Evolutionary conservation across 2,329 filamentous ascomycete species (phyloP), one percentile per base, ranked within the genome.

Genomic region (Fusarium paranaense): DNA sequence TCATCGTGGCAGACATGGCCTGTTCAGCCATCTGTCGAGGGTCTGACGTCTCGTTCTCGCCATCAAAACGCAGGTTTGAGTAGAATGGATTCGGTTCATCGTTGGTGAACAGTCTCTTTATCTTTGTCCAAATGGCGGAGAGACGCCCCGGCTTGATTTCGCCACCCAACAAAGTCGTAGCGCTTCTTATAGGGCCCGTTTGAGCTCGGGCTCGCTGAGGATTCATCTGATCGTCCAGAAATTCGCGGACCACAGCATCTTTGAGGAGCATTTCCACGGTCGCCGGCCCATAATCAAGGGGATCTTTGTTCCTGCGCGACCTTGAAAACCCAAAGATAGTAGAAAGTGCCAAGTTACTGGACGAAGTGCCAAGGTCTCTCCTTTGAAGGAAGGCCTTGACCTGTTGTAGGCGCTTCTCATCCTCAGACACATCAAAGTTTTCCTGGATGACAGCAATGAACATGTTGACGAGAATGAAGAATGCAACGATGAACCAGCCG

Each of bases 371-470:
- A 35, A 98, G 86, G 78, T 98, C 95, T 81, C 96, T 97, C 76
- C 95, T 92, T 80, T 97, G 94, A 52, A 99, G 86, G 78, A 98
- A 99, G 2, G 96, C 94, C 79, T 95, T 96, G 70, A 99, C 95
- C 83, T 99, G 97, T 81, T 98, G 95, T 71, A 98, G 85, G 22
- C 97, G 95, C 84, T 99, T 99, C 82, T 98, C 95, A 80, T 99
- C 97, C 81, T 99, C 97, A 5, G 95, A 97, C 30, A 99, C 95
- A 83, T 99, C 97, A 81, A 99, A 99, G 80, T 98, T 99, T 81
- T 99, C 97, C 82, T 99, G 97, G 75, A 99, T 99, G 85, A 99
- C 97, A 87, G 97, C 97, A 94, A 99, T 98, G 87, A 99, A 99
- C 97, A 99, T 99, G 81, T 98, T 99, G 85, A 99, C 86, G 71